Conservation (phyloP, 2,329 filamentous ascomycete species). For the Hypoxylon sp. region DNA sequence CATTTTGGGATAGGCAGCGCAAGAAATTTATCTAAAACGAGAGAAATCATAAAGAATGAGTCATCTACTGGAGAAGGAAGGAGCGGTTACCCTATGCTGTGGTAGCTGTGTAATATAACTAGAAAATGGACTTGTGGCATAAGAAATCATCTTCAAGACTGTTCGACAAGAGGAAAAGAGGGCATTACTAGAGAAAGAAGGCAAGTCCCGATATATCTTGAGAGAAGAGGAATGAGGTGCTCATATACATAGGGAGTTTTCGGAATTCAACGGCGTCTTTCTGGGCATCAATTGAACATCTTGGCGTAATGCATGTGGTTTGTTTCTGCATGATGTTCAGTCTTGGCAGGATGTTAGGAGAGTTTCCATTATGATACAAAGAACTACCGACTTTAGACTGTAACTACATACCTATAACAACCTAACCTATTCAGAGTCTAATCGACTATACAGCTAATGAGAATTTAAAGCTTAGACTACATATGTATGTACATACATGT, state of each 20-base stretch:
- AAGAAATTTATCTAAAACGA: too few species aligned
- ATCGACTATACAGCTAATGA: background rate
- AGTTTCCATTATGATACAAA: constrained; percentile 9
- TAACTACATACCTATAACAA: too few species aligned
- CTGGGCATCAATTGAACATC: constrained; percentile 13
- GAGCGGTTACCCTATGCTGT: background rate
- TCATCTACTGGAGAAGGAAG: too few species aligned
- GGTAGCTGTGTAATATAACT: background rate
- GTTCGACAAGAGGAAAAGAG: background rate
- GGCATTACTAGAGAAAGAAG: background rate
- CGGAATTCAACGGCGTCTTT: constrained; percentile 1
- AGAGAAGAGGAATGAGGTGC: constrained; percentile 12
- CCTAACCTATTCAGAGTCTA: too few species aligned
- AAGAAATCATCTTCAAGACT: background rate
- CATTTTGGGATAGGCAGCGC: too few species aligned
- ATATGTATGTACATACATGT: too few species aligned
- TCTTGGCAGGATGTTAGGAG: constrained; percentile 11
- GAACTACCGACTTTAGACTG: constrained; percentile 5
- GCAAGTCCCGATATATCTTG: background rate
- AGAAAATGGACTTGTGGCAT: background rate
- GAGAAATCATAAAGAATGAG: too few species aligned
- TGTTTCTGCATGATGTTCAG: constrained; percentile 9
- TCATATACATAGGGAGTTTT: background rate
- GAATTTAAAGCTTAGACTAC: background rate
- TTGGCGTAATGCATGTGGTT: constrained; percentile 9